Base-by-base conservation (phyloP, 2,329 filamentous ascomycete species). In the Fusarium temperatum region DNA sequence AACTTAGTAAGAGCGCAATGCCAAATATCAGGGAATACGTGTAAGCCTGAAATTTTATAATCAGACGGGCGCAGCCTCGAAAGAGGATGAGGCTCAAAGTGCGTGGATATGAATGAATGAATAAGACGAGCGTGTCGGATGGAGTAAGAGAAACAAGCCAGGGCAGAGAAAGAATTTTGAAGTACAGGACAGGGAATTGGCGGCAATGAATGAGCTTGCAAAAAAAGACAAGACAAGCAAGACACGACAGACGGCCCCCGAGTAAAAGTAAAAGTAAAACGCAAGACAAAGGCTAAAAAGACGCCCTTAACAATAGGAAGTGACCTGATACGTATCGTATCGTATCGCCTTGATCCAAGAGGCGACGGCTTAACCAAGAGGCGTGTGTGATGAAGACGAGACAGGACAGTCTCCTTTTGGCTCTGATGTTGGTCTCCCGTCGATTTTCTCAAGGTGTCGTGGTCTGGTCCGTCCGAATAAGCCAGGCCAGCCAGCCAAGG, bases 401-500 rank as follows among this genome's bases (percentile, higher is more conserved):
- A 26, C 42, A 45, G 60, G 64, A 60, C 74, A 70, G 74, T 79
- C 81, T 80, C 78, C 78, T 78, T 76, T 80, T 78, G 78, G 74
- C 73, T 64, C 78, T 77, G 78, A 76, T 80, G 81, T 81, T 78
- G 75, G 79, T 70, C 72, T 72, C 72, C 75, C 63, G 66, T 81
- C 75, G 80, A 77, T 81, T 82, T 82, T 82, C 78, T 82, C 77
- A 74, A 81, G 80, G 78, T 82, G 81, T 82, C 81, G 80, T 82
- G 80, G 81, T 81, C 48, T 51, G 48, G 48, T 51, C 80, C 79
- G 30, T 51, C 80, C 79, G 81, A 82, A 82, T 81, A 82, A 81
- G 81, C 81, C 32, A 35, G 32, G 81, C 81, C 32, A 35, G 32
- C 32, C 81, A 73, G 68, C 70, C 64, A 75, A 63, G 63, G 70